phyloP scores from a whole-genome alignment of 805 yeast species.

The Nakazawaea ambrosiae region DNA sequence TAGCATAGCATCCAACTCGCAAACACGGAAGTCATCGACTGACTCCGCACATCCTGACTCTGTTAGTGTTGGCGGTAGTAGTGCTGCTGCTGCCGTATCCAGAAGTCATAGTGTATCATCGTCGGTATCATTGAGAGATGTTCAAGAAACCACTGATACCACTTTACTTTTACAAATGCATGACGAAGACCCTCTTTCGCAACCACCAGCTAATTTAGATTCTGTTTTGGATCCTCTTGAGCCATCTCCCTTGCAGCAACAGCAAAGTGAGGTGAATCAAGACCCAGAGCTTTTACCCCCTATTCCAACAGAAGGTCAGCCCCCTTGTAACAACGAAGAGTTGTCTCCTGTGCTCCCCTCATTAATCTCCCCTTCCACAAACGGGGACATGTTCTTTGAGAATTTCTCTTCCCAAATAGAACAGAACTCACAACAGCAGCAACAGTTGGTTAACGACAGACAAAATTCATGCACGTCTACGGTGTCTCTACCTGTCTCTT shows the following conservation, averaged over 20 bases:
- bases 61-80: no score
- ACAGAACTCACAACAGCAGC: no score
- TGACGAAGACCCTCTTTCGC: no score
- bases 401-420: no score
- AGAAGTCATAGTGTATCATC: slow-evolving; percentile 3
- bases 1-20: not conserved
- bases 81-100: not conserved
- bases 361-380: slow-evolving; percentile 3
- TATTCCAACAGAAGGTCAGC: slow-evolving; percentile 3
- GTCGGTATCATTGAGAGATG: not conserved
- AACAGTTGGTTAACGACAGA: not conserved
- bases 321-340: slow-evolving; percentile 10
- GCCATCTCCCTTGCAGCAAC: not conserved
- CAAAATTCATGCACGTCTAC: slow-evolving; percentile 6
- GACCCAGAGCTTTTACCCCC: slow-evolving; percentile 7
- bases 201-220: not conserved
- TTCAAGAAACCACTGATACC: slow-evolving; percentile 5
- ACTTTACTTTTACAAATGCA: not conserved
- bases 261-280: not conserved
- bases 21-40: not conserved
- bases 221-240: not conserved
- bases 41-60: not conserved
- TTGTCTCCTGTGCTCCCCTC: slow-evolving; percentile 7
- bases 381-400: no score
- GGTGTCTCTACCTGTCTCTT: not conserved